A percentile compares a stretch with the other conserved stretches of the same genome.
These are phyloP conservation scores for Talaromyces wortmannii DNA, from an alignment of 495 filamentous ascomycete species.

Conservation along the genomic window DNA sequence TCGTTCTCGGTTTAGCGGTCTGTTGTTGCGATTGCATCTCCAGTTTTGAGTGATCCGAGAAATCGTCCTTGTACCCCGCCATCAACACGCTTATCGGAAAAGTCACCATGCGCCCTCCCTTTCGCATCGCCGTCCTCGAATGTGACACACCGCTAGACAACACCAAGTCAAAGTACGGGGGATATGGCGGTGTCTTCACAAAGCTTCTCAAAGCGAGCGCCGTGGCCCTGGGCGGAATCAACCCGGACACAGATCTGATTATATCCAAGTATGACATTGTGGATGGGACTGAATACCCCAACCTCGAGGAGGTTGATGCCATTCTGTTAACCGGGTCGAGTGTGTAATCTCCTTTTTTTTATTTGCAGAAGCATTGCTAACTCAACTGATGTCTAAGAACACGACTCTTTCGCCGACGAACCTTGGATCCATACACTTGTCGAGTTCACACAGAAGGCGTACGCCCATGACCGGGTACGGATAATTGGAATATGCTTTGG, in stretches of 20 bases:
- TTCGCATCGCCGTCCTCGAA: conserved; percentile 81
- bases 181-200: conserved; percentile 68
- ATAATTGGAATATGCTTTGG: conserved; percentile 85
- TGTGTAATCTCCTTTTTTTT: conserved; percentile 14
- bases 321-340: conserved; percentile 74
- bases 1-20: too few species aligned
- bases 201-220: conserved; percentile 51
- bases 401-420: conserved; percentile 58
- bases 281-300: conserved; percentile 51
- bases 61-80: neutral
- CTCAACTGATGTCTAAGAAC: conserved; percentile 21
- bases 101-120: conserved; percentile 37
- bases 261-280: conserved; percentile 67
- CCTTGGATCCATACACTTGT: conserved; percentile 75
- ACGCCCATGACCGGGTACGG: conserved; percentile 52
- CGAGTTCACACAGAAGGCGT: conserved; percentile 54
- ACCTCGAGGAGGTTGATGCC: conserved; percentile 68
- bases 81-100: neutral
- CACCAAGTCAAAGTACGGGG: conserved; percentile 54
- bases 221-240: conserved; percentile 22
- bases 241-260: conserved; percentile 42
- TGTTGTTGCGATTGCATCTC: neutral
- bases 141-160: conserved; percentile 61
- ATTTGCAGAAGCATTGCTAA: conserved; percentile 3
- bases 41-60: neutral